Conservation (phyloP, 2,329 filamentous ascomycete genomes). For the Chaetothyriales sp. region DNA sequence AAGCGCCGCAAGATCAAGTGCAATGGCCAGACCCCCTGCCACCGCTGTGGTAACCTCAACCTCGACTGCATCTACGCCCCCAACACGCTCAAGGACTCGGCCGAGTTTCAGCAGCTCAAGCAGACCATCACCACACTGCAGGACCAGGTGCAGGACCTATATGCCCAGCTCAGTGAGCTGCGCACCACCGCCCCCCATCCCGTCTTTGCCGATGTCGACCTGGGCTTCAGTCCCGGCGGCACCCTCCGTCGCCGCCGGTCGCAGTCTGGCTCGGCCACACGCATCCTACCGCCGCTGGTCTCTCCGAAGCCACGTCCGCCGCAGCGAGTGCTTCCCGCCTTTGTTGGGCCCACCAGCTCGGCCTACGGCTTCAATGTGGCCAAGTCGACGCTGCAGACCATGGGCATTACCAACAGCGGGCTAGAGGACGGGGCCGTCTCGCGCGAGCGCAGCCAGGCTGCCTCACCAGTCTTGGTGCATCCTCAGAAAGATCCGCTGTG, state of each 20-base stretch:
- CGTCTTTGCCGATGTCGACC: conserved; percentile 7
- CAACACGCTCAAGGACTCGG: conserved; percentile 79
- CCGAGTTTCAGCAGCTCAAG: conserved; percentile 75
- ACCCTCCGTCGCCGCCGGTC: conserved; percentile 21
- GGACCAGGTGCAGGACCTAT: conserved; percentile 68
- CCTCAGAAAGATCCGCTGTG: conserved; percentile 60
- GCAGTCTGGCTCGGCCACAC: conserved; percentile 8
- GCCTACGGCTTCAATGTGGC: conserved; percentile 77
- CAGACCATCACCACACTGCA: conserved; percentile 60
- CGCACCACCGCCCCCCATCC: conserved; percentile 30
- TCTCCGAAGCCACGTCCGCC: conserved; percentile 27
- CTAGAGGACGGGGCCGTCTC: conserved; percentile 41
- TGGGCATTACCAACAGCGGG: conserved; percentile 63
- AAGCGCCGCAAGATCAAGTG: conserved; percentile 52
- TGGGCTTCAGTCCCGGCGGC: conserved; percentile 11
- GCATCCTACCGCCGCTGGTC: conserved; percentile 16
- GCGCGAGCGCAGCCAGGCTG: conserved; percentile 38
- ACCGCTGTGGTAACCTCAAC: conserved; percentile 48
- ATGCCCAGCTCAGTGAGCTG: conserved; percentile 54
- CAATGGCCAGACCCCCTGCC: conserved; percentile 50
- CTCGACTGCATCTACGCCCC: conserved; percentile 50
- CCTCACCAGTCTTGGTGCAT: conserved; percentile 28
- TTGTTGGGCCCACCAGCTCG: conserved; percentile 72
- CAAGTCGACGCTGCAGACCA: conserved; percentile 70
- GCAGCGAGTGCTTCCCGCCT: conserved; percentile 46